Percentiles rank a stretch among this genome's conserved stretches.
Evolutionary conservation across 2,329 filamentous ascomycete species (phyloP).

Genomic region (Knoxdaviesia proteae): DNA sequence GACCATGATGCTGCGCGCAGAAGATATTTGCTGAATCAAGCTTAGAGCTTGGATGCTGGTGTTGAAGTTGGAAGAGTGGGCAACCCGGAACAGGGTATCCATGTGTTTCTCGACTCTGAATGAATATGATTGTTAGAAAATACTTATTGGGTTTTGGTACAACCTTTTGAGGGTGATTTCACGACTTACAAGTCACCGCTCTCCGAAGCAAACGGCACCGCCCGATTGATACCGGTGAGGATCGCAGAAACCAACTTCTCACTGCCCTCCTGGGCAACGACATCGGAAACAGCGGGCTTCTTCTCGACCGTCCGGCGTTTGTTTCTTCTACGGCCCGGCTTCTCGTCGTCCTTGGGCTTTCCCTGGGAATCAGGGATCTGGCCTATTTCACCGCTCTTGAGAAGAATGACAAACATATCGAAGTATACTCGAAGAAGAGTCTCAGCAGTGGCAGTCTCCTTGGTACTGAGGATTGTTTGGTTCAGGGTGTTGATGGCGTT

Average conservation of each 20-base stretch:
- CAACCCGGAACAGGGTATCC: conserved; percentile 85
- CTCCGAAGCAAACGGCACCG: conserved; percentile 75
- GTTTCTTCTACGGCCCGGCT: conserved; percentile 5
- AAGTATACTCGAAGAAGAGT: conserved; percentile 83
- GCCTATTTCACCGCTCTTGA: conserved; percentile 38
- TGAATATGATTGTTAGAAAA: conserved; percentile 2
- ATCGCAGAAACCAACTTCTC: conserved; percentile 89
- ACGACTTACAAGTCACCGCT: conserved; percentile 50
- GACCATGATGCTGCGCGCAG: conserved; percentile 56
- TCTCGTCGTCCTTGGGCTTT: conserved; percentile 10
- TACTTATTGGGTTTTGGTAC: conserved; percentile 4
- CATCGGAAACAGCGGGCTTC: background rate
- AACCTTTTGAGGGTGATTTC: background rate
- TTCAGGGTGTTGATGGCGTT: conserved; percentile 94
- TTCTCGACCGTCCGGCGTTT: conserved; percentile 11
- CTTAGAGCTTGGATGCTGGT: conserved; percentile 91
- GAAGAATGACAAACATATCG: conserved; percentile 58
- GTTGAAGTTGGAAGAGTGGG: conserved; percentile 97
- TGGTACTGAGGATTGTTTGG: conserved; percentile 76
- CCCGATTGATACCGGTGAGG: conserved; percentile 84
- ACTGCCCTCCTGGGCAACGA: conserved; percentile 3
- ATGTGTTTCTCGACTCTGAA: conserved; percentile 64
- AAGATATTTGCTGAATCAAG: conserved; percentile 79
- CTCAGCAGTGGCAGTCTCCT: conserved; percentile 63
- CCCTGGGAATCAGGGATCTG: conserved; percentile 17